These are phyloP conservation scores for Pinguiococcus pyrenoidosus DNA, from an alignment of 108 stramenopile species.

Conservation along the genomic window DNA sequence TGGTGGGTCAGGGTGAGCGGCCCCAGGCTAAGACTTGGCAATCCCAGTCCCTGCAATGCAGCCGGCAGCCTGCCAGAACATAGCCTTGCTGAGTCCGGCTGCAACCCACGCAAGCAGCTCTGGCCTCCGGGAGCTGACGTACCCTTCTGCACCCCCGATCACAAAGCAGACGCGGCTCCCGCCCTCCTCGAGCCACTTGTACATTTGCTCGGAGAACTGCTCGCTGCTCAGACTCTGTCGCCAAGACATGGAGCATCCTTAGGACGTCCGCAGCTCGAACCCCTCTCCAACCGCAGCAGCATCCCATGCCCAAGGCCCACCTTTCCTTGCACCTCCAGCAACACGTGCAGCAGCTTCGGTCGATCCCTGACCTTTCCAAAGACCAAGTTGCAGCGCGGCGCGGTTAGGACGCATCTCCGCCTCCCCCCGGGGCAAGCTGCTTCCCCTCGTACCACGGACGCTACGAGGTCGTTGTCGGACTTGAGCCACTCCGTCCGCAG, in stretches of 20 bases:
- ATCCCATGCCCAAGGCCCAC: too few relatives aligned
- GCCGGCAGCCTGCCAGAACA: too few relatives aligned
- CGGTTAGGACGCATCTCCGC: slow-evolving; percentile 43
- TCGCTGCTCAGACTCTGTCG: slow-evolving; percentile 60
- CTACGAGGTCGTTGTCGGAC: slow-evolving; percentile 63
- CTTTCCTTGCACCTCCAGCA: slow-evolving; percentile 31
- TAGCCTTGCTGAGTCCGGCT: too few relatives aligned
- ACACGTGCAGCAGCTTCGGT: too few relatives aligned
- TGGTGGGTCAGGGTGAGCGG: slow-evolving; percentile 75
- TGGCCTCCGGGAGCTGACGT: too few relatives aligned
- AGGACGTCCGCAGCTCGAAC: too few relatives aligned
- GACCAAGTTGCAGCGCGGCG: too few relatives aligned
- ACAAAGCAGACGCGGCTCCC: slow-evolving; percentile 69
- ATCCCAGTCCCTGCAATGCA: slow-evolving; percentile 36
- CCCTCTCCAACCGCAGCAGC: too few relatives aligned
- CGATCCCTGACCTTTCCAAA: too few relatives aligned
- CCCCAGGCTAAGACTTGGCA: slow-evolving; percentile 47
- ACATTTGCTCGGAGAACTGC: slow-evolving; percentile 53
- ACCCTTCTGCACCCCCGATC: slow-evolving; percentile 79
- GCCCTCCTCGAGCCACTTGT: slow-evolving; percentile 64
- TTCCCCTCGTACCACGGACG: slow-evolving; percentile 35
- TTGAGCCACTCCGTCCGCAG: slow-evolving; percentile 74
- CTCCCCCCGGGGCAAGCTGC: slow-evolving; percentile 53
- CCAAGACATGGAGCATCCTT: too few relatives aligned
- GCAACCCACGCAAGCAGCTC: too few relatives aligned